These are phyloP conservation scores for Mycena leptocephala DNA, from an alignment of 768 basidiomycete genomes.

Conservation along the genomic window DNA sequence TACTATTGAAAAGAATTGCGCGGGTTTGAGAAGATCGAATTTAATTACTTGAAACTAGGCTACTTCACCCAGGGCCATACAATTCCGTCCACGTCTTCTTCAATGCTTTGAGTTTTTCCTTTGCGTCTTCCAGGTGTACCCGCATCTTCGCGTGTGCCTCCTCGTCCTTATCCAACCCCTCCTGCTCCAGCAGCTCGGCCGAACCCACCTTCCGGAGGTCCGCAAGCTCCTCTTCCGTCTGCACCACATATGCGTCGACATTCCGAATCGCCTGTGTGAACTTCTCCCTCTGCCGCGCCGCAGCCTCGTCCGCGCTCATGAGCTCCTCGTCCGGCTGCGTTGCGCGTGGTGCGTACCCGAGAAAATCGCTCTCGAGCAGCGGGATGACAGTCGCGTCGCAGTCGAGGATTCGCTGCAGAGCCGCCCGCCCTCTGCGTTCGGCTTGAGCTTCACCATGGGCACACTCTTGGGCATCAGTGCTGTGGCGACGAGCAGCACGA, in stretches of 20 bases:
- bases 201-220: not conserved
- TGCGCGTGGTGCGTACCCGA: conserved; percentile 46
- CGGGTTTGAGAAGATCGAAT: too few relatives aligned
- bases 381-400: conserved; percentile 52
- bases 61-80: too few relatives aligned
- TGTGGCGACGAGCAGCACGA: conserved; percentile 15
- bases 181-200: not conserved
- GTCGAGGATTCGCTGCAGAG: conserved; percentile 44
- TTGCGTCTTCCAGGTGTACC: not conserved
- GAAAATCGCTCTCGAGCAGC: conserved; percentile 47
- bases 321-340: conserved; percentile 24
- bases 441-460: conserved; percentile 31
- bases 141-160: not conserved
- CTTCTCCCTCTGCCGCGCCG: not conserved
- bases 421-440: conserved; percentile 46
- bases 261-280: conserved; percentile 11
- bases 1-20: too few relatives aligned
- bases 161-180: not conserved
- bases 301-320: not conserved
- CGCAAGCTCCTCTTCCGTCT: conserved; percentile 26
- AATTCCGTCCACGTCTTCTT: too few relatives aligned
- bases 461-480: conserved; percentile 15
- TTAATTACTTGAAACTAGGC: too few relatives aligned
- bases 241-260: not conserved
- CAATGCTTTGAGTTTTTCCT: not conserved